Conservation (phyloP, 2,329 filamentous ascomycete genomes). For the Pseudopyricularia javanii region DNA sequence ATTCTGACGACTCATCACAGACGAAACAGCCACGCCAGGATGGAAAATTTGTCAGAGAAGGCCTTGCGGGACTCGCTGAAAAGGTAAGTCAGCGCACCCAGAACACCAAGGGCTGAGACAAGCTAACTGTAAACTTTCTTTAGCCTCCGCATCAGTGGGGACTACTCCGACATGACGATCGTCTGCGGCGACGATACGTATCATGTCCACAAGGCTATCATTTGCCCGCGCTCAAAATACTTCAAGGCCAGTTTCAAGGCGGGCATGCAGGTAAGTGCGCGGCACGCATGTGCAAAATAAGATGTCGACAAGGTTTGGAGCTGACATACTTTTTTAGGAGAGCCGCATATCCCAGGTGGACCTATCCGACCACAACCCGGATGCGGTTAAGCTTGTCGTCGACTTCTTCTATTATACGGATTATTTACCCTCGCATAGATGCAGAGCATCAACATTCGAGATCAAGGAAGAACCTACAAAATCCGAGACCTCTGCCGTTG, state of each 20-base stretch:
- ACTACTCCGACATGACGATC: constrained; percentile 1
- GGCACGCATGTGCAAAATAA: not conserved
- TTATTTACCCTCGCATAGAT: not conserved
- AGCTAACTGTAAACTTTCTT: not conserved
- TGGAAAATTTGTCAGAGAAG: not conserved
- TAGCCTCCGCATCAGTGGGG: constrained; percentile 4
- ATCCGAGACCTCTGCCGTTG: not conserved
- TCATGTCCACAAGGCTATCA: constrained; percentile 2
- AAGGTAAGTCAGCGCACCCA: not conserved
- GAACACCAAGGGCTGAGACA: not conserved
- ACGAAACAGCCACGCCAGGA: not conserved
- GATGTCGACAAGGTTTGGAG: not conserved
- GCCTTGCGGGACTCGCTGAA: not conserved
- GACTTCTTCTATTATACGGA: constrained; percentile 2
- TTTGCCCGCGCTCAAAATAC: constrained; percentile 2
- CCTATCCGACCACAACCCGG: constrained; percentile 1
- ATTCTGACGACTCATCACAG: not conserved
- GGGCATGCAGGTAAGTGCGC: not conserved
- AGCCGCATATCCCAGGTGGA: not conserved
- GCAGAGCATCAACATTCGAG: not conserved
- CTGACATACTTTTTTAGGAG: not conserved
- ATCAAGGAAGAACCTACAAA: not conserved
- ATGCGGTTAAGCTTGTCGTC: constrained; percentile 1
- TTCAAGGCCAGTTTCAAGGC: constrained; percentile 1
- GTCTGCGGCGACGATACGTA: not conserved